phyloP scores from a whole-genome alignment of 2,329 filamentous ascomycete genomes.

The Penicillium sp. region DNA sequence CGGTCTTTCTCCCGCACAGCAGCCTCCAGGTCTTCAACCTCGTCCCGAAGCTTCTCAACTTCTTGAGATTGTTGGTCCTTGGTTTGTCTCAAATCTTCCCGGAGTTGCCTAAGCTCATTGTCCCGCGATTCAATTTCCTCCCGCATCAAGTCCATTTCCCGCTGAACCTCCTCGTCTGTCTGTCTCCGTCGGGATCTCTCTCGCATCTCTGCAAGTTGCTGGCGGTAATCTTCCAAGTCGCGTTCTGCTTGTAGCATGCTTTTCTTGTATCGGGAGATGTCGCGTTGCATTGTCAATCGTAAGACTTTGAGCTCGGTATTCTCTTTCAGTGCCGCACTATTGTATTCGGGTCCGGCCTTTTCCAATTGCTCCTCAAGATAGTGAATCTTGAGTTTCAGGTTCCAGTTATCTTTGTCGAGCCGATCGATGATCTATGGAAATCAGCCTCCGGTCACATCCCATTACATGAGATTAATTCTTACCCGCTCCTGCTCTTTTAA shows the following conservation, averaged over 20 bases:
- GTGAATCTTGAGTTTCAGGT: constrained; percentile 92
- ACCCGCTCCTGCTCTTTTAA: constrained; percentile 91
- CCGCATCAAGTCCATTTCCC: constrained; percentile 50
- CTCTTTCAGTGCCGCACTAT: constrained; percentile 80
- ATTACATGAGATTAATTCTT: neutral
- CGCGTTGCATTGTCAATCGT: constrained; percentile 80
- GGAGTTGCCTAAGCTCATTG: constrained; percentile 34
- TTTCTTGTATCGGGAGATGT: constrained; percentile 81
- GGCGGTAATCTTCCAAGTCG: constrained; percentile 75
- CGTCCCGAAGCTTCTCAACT: constrained; percentile 63
- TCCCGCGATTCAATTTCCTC: constrained; percentile 49
- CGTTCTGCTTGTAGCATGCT: constrained; percentile 74
- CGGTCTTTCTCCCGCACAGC: constrained; percentile 71
- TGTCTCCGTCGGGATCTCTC: constrained; percentile 73
- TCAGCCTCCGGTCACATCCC: constrained; percentile 8
- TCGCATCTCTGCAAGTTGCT: constrained; percentile 75
- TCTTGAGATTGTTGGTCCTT: constrained; percentile 53
- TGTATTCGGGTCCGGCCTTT: constrained; percentile 83
- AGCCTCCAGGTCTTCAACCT: constrained; percentile 68
- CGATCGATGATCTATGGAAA: constrained; percentile 65
- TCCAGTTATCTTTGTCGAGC: constrained; percentile 98
- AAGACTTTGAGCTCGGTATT: constrained; percentile 95
- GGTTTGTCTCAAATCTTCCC: constrained; percentile 53
- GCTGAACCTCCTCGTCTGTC: constrained; percentile 62
- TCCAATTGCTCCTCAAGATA: constrained; percentile 87